These are phyloP conservation scores for Podosphaera fusca DNA, from an alignment of 2,329 filamentous ascomycete species.

Conservation along the genomic window DNA sequence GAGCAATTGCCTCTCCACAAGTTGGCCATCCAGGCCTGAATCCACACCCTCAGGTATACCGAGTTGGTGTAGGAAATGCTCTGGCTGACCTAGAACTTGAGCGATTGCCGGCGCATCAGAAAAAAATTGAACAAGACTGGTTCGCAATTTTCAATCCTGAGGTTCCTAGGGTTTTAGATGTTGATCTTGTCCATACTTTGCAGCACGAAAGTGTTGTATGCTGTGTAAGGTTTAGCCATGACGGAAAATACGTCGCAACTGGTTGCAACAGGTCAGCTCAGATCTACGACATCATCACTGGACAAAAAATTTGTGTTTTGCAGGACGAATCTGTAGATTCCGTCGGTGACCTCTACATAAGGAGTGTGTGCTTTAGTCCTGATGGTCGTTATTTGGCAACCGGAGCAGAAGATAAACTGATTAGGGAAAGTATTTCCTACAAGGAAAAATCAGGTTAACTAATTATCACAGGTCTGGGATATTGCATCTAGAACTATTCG, in stretches of 20 bases:
- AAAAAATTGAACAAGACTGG: constrained; percentile 82
- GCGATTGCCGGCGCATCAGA: constrained; percentile 60
- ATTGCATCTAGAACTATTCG: constrained; percentile 65
- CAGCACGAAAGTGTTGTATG: constrained; percentile 92
- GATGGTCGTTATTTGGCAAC: constrained; percentile 87
- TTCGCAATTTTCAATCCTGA: constrained; percentile 91
- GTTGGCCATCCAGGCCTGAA: constrained; percentile 65
- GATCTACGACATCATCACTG: constrained; percentile 81
- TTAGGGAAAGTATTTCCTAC: constrained; percentile 42
- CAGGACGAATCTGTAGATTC: constrained; percentile 76
- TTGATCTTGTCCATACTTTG: constrained; percentile 82
- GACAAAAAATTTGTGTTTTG: constrained; percentile 69
- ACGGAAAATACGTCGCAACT: constrained; percentile 88
- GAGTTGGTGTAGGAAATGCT: constrained; percentile 43
- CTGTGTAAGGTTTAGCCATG: constrained; percentile 88
- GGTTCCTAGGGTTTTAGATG: constrained; percentile 71
- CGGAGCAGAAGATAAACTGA: constrained; percentile 91
- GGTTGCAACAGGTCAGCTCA: constrained; percentile 98
- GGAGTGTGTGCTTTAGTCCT: constrained; percentile 95
- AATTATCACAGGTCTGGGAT: constrained; percentile 62
- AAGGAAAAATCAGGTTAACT: constrained; percentile 3
- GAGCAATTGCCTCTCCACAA: constrained; percentile 49
- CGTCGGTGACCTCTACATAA: constrained; percentile 82
- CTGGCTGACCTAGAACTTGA: constrained; percentile 76
- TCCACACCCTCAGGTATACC: constrained; percentile 24